These are phyloP conservation scores for Ceriops zippeliana DNA, from an alignment of 345 rosid genomes.

Conservation along the genomic window DNA sequence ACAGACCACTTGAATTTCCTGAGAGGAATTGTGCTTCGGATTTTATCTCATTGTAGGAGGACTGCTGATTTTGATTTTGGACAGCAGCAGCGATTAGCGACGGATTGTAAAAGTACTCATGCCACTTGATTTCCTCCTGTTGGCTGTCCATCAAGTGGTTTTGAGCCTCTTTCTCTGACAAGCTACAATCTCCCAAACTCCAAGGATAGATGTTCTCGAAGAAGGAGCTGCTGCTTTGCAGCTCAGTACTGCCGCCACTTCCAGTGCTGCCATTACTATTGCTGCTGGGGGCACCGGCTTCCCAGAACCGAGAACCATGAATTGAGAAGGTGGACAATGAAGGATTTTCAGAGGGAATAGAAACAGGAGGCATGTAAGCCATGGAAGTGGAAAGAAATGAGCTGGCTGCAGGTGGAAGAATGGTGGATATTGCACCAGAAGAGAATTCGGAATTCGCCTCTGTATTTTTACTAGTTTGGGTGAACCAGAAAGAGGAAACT, in stretches of 20 bases:
- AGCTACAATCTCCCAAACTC: slow-evolving; percentile 51
- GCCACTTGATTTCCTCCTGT: slow-evolving; percentile 42
- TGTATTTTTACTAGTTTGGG: slow-evolving; percentile 28
- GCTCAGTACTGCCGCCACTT: slow-evolving; percentile 46
- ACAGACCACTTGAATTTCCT: slow-evolving; percentile 39
- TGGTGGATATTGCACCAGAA: slow-evolving; percentile 24
- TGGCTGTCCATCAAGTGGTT: slow-evolving; percentile 32
- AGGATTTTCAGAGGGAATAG: slow-evolving; percentile 30
- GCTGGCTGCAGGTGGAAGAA: slow-evolving; percentile 31
- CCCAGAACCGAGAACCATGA: slow-evolving; percentile 42
- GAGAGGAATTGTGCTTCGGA: slow-evolving; percentile 58
- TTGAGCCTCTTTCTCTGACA: slow-evolving; percentile 41
- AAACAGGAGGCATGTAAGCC: slow-evolving; percentile 40
- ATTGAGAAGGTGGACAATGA: slow-evolving; percentile 32
- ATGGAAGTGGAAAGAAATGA: slow-evolving; percentile 35
- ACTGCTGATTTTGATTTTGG: slow-evolving; percentile 56
- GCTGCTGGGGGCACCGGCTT: slow-evolving; percentile 32
- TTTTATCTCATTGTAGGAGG: slow-evolving; percentile 59
- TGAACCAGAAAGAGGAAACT: slow-evolving; percentile 34
- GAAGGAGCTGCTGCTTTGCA: slow-evolving; percentile 47
- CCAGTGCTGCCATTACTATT: slow-evolving; percentile 32
- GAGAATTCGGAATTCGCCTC: slow-evolving; percentile 39
- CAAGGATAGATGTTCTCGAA: slow-evolving; percentile 50
- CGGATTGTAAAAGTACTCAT: slow-evolving; percentile 45
- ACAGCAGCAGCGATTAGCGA: slow-evolving; percentile 47